Evolutionary conservation across 2,329 filamentous ascomycete genomes (phyloP), one percentile per base, ranked within the genome.

Genomic region (Graphium sp.): DNA sequence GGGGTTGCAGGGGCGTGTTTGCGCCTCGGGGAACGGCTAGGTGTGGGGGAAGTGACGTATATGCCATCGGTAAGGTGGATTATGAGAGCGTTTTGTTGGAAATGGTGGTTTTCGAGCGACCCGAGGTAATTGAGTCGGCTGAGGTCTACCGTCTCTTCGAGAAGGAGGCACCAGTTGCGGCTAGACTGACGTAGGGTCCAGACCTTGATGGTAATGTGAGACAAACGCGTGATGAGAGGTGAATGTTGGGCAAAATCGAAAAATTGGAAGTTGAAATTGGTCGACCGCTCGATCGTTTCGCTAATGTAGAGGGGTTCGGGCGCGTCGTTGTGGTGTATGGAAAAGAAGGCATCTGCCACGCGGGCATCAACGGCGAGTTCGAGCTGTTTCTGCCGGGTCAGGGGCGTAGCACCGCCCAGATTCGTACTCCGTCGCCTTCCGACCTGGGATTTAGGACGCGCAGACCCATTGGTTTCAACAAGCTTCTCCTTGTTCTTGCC

Each of bases 231-330:
- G 14, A 84, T 60, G 3, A 53, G 46, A 1, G 78, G 66, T 0
- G 66, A 70, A 36, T 65, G 71, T 5, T 60, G 52, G 15, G 66
- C 64, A 5, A 93, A 62, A 35, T 91, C 77, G 46, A 94, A 91
- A 46, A 80, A 77, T 24, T 71, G 72, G 47, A 93, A 95, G 41
- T 78, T 83, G 37, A 89, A 89, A 48, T 94, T 94, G 65, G 83
- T 84, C n/a, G 80, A 74, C 42, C 73, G 72, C 39, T 78, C 67
- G 17, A 74, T 67, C 14, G 78, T 61, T 52, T 95, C 87, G 44
- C 84, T 93, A 41, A 93, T 69, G 48, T 94, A 94, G n/a, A 94
- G 55, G 0, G 87, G 84, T 11, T 82, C 74, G 26, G 62, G 52
- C 29, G 71, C 52, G 4, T 55, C 66, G 2, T 67, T 56, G 25